Evolutionary conservation across 108 stramenopile species (phyloP).

Genomic region (Pseudonitzschia delicatissima): DNA sequence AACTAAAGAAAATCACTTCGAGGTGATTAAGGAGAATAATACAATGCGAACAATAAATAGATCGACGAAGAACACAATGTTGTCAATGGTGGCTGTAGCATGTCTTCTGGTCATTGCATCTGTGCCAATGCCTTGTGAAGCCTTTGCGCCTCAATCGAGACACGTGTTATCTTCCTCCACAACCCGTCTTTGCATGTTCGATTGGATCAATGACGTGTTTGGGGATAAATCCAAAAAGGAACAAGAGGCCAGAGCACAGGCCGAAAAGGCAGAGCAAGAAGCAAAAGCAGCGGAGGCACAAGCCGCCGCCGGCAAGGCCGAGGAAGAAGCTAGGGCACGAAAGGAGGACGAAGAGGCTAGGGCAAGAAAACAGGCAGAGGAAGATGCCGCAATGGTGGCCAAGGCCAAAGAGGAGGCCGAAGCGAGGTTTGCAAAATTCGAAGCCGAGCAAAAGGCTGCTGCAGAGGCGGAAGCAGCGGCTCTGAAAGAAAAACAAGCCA

Average conservation of each 20-base stretch:
- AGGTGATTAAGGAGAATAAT: too few species aligned
- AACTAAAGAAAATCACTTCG: too few species aligned
- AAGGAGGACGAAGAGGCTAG: background rate
- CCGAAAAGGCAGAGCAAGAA: background rate
- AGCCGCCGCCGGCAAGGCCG: background rate
- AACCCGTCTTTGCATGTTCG: background rate
- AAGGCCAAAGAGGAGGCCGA: background rate
- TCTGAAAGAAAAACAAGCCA: background rate
- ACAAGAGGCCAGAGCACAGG: background rate
- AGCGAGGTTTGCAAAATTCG: conserved; percentile 7
- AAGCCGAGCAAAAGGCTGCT: background rate
- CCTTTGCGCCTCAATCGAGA: too few species aligned
- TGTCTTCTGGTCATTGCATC: too few species aligned
- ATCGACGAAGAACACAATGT: too few species aligned
- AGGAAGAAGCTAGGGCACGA: background rate
- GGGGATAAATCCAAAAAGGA: background rate
- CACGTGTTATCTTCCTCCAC: too few species aligned
- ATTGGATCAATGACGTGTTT: conserved; percentile 5
- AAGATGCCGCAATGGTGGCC: background rate
- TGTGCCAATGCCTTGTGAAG: too few species aligned
- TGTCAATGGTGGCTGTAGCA: too few species aligned
- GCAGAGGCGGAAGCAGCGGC: background rate
- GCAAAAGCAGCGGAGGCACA: background rate
- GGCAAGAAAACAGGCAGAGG: background rate
- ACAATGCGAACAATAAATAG: too few species aligned